A percentile compares a stretch with the other conserved stretches of the same genome.
phyloP scores from a whole-genome alignment of 1,284 basidiomycete genomes.

The Ustanciosporium gigantosporum region DNA sequence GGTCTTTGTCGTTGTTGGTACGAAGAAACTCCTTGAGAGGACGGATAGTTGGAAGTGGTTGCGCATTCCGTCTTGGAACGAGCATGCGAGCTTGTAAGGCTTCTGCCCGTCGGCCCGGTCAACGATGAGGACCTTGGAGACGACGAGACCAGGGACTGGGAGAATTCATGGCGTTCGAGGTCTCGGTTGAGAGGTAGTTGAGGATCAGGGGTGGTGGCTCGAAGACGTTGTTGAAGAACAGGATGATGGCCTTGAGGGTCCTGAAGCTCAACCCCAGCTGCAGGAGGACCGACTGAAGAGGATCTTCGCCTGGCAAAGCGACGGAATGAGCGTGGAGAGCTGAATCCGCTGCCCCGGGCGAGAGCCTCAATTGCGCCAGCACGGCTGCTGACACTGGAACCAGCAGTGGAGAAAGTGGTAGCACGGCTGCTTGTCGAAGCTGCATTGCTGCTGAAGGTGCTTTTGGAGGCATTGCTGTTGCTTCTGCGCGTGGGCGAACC shows the following conservation, averaged over 20 bases:
- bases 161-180: neutral
- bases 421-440: slow-evolving; percentile 34
- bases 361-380: slow-evolving; percentile 13
- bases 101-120: neutral
- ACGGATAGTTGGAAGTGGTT: no score
- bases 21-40: no score
- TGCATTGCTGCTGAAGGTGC: slow-evolving; percentile 33
- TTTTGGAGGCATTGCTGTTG: slow-evolving; percentile 45
- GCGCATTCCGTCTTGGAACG: no score
- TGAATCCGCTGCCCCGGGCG: slow-evolving; percentile 11
- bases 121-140: neutral
- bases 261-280: neutral
- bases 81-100: no score
- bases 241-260: neutral
- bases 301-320: slow-evolving; percentile 20
- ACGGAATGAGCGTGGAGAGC: slow-evolving; percentile 12
- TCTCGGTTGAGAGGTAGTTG: slow-evolving; percentile 6
- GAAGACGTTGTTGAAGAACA: slow-evolving; percentile 1
- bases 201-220: slow-evolving; percentile 22
- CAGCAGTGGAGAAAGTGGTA: slow-evolving; percentile 39
- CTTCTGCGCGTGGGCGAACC: slow-evolving; percentile 40
- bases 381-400: slow-evolving; percentile 49
- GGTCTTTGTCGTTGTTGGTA: slow-evolving; percentile 28
- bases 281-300: slow-evolving; percentile 24
- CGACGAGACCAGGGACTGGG: neutral